Base-by-base conservation (phyloP, 2,329 filamentous ascomycete species). In the Fusarium clavum region DNA sequence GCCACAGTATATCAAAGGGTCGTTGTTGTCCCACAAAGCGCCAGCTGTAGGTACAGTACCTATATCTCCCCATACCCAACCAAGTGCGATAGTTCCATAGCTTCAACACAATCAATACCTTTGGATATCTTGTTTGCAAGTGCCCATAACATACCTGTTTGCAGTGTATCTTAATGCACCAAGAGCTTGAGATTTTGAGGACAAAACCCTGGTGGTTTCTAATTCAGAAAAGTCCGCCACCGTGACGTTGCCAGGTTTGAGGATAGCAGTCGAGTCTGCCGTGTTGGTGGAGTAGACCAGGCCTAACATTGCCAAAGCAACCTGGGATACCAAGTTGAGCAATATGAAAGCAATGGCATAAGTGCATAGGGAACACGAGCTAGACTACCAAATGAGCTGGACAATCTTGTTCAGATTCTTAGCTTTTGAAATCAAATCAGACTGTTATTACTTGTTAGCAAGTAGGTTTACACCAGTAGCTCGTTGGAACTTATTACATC, bases 281-380 rank as follows among this genome's bases (percentile, higher is more conserved):
- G 77, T 68, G 18, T 83, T 82, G 45, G 82, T 79, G 2, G 81
- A 77, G 61, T 83, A 85, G 2, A 80, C 81, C 4, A 85, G 73
- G 22, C 79, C 80, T 0, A 85, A 71, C 32, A 80, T 79, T 1
- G 83, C 83, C 10, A 85, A 74, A 5, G 79, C 82, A 38, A 81
- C 74, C 76, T 85, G 83, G 5, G 82, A 79, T 54, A 56, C 48
- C 1, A 75, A 20, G 30, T 73, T 61, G 14, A 75, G 30, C 6
- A 74, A 16, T 27, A 75, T 49, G 41, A 73, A 75, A 25, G 57
- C 46, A 11, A 64, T 11, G 3, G 73, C 70, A 5, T 73, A 71
- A 30, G 46, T 32, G 16, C 72, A 67, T 6, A 75, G 44, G 9
- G 68, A 67, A 3, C 40, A 30, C 11, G 69, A 71, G 8, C 55